phyloP scores from a whole-genome alignment of 164 flowering plant species.

The Kalanchoe fedtschenkoi region DNA sequence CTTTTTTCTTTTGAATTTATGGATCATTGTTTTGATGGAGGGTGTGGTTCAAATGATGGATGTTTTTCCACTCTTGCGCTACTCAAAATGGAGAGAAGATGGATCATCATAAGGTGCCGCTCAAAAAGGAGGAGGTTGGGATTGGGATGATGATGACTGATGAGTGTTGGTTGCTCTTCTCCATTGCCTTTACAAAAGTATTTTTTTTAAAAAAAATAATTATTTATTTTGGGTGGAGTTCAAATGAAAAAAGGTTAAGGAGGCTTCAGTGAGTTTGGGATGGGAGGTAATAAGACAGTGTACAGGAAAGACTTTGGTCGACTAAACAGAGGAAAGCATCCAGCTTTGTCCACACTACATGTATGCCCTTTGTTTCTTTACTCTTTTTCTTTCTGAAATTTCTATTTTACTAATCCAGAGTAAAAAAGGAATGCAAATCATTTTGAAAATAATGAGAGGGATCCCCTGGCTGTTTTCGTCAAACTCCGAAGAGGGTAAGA shows the following conservation, averaged over 20 bases:
- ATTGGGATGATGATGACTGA: neutral
- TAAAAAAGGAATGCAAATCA: neutral
- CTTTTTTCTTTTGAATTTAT: too few relatives aligned
- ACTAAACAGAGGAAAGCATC: too few relatives aligned
- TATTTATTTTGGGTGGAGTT: neutral
- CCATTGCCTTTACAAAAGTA: neutral
- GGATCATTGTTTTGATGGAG: too few relatives aligned
- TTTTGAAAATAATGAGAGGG: neutral
- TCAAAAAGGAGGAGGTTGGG: neutral
- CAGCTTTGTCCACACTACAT: neutral
- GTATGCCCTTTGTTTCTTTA: neutral
- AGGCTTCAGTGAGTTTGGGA: neutral
- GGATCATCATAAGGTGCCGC: too few relatives aligned
- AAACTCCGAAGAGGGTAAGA: neutral
- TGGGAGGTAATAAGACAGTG: neutral
- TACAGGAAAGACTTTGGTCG: neutral
- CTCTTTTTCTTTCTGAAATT: too few relatives aligned
- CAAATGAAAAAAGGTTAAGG: neutral
- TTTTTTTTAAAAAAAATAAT: too few relatives aligned
- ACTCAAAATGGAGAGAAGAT: too few relatives aligned
- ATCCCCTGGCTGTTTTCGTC: neutral
- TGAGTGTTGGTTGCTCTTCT: neutral
- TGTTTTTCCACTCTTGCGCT: too few relatives aligned
- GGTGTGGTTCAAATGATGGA: too few relatives aligned
- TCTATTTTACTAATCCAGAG: neutral